Evolutionary conservation across 2,329 filamentous ascomycete genomes (phyloP), one percentile per base, ranked within the genome.

Genomic region (Colletotrichum godetiae): DNA sequence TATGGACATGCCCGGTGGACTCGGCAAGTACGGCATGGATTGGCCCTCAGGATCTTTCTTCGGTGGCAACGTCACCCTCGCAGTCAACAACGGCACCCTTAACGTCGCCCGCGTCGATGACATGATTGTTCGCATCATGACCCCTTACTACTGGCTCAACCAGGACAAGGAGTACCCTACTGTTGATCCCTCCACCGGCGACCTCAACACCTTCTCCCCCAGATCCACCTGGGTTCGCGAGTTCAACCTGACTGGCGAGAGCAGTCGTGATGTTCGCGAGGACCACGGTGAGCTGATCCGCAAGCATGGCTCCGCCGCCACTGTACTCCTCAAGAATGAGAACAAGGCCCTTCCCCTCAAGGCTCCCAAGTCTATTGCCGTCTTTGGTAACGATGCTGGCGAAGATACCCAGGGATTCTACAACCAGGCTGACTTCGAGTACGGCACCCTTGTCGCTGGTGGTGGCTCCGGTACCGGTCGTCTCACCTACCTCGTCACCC

Each of bases 321-420:
- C 89, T 13, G 90, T 95, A 19, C 87, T 96, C 2, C 85, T 96
- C 74, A 96, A 95, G 86, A 95, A 95, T 82, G 84, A 84, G 35
- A 86, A 87, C 74, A 87, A 87, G 46, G 86, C 86, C 1, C 85
- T 95, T 7, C 93, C 93, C 0, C 84, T 91, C 49, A 87, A 87
- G 77, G 82, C 82, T 3, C 86, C 86, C 90, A 81, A 91, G 86
- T 81, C 85, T 82, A 81, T 91, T 87, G 84, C 88, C 80, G 76
- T 89, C 84, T 81, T 91, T 85, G 77, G 90, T 75, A 75, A 85
- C 88, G 78, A 90, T 90, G 92, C 92, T n/a, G 86, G 88, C 42
- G 91, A 93, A 78, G 87, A 89, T 29, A 90, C 92, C 67, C 82
- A 93, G 64, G 92, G 92, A 0, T 92, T 92, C 79, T 86, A 87